Conservation (phyloP, 208 protist species). For the Crithidia expoeki region DNA sequence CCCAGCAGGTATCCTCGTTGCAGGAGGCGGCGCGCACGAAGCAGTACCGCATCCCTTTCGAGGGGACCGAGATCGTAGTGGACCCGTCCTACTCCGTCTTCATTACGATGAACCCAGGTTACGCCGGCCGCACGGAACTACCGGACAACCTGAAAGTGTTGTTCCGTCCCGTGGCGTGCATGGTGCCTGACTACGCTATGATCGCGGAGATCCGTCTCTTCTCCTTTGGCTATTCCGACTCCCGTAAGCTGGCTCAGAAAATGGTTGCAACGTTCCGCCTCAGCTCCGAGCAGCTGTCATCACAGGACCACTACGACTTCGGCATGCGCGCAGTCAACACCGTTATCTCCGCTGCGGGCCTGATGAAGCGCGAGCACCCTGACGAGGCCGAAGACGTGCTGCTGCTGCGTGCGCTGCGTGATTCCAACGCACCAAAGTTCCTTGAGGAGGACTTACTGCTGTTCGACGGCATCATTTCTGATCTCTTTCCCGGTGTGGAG, state of each 20-base stretch:
- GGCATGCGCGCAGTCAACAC: constrained; percentile 99
- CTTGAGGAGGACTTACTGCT: constrained; percentile 93
- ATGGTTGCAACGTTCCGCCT: constrained; percentile 98
- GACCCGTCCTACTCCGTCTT: constrained; percentile 95
- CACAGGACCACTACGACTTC: constrained; percentile 99
- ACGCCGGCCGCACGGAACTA: constrained; percentile 97
- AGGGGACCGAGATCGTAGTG: constrained; percentile 94
- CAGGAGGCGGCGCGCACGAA: constrained; percentile 83
- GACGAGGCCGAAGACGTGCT: constrained; percentile 94
- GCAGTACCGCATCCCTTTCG: constrained; percentile 94
- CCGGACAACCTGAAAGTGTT: constrained; percentile 98
- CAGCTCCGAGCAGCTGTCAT: constrained; percentile 97
- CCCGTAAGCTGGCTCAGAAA: constrained; percentile 94
- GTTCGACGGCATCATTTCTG: constrained; percentile 97
- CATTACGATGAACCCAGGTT: constrained; percentile 99
- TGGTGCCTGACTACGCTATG: constrained; percentile 99
- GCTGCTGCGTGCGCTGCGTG: constrained; percentile 94
- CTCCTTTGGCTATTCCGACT: constrained; percentile 98
- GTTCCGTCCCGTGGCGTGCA: constrained; percentile 97
- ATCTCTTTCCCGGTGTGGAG: constrained; percentile 97
- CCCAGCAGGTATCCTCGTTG: constrained; percentile 96
- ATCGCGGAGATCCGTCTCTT: constrained; percentile 98
- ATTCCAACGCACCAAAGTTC: constrained; percentile 99
- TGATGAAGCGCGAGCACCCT: constrained; percentile 95
- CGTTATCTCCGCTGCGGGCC: constrained; percentile 96